Evolutionary conservation across 2,329 filamentous ascomycete species (phyloP), one percentile per base, ranked within the genome.

Genomic region (Paecilomyces fulvus): DNA sequence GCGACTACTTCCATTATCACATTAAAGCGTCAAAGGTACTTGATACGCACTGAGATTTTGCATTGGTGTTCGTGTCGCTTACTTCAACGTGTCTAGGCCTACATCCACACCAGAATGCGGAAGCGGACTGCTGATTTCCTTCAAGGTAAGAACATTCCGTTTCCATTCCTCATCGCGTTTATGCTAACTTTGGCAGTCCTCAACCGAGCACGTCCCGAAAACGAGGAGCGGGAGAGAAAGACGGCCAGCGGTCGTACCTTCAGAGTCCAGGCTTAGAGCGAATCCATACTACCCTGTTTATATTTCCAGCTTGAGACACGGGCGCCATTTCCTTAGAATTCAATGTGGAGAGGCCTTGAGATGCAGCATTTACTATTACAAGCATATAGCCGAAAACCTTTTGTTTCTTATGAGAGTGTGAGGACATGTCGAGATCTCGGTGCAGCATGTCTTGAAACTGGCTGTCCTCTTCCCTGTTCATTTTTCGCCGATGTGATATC

Each of bases 1-100:
- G 94, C 64, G 94, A 99, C 72, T 99, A 99, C 76, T 99, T 99
- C 81, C 94, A 99, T 75, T 99, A 99, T 75, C 94, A 99, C 76
- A 99, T 99, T 77, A 99, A 99, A 78, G 95, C 94, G 30, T 96
- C 92, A 60, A 99, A 99, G 81, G 84, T 85, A 73, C 54, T 46
- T n/a, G 21, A 53, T 49, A 3, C 11, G 12, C 23, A 23, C 1
- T 51, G 12, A 17, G 30, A n/a, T 54, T 28, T 28, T 58, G 17
- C n/a, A 30, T 46, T 50, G 14, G 56, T 56, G 30, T 57, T 49
- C n/a, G 33, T 62, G 54, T 51, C 28, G 37, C 46, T 53, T 51
- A 56, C 55, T 30, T 50, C 23, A 11, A 20, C n/a, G 53, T 17
- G 23, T 51, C 6, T 61, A 86, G 84, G 94, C 95, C 54, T 99